These are phyloP conservation scores for Trametopsis cervina DNA, from an alignment of 768 basidiomycete genomes.

Conservation along the genomic window DNA sequence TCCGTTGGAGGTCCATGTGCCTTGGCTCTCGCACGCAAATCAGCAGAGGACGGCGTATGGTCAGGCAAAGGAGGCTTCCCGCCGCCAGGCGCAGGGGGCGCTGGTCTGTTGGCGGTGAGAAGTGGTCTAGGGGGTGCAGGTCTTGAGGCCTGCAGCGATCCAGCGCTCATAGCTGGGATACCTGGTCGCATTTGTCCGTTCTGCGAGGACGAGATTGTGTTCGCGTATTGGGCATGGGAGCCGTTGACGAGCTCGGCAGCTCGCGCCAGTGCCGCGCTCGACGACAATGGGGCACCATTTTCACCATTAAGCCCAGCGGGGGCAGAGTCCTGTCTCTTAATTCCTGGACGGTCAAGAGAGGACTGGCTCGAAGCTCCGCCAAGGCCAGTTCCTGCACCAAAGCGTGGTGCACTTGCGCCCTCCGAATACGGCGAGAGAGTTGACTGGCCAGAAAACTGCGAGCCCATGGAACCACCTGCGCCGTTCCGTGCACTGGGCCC, in stretches of 20 bases:
- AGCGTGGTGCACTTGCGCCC: slow-evolving; percentile 55
- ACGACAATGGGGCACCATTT: slow-evolving; percentile 22
- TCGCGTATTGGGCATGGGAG: slow-evolving; percentile 35
- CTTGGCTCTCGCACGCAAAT: slow-evolving; percentile 59
- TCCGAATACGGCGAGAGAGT: slow-evolving; percentile 28
- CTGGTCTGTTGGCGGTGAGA: slow-evolving; percentile 46
- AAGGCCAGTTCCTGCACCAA: slow-evolving; percentile 88
- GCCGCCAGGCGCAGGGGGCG: slow-evolving; percentile 39
- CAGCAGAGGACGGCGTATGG: slow-evolving; percentile 54
- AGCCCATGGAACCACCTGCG: slow-evolving; percentile 15
- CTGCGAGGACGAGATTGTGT: slow-evolving; percentile 31
- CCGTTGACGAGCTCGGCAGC: slow-evolving; percentile 62
- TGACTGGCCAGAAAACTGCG: slow-evolving; percentile 20
- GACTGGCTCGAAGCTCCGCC: slow-evolving; percentile 54
- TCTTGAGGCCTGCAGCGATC: slow-evolving; percentile 44
- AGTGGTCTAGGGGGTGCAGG: slow-evolving; percentile 67
- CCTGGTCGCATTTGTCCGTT: slow-evolving; percentile 7
- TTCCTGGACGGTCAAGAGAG: slow-evolving; percentile 29
- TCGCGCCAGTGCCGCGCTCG: slow-evolving; percentile 41
- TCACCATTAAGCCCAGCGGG: slow-evolving; percentile 29
- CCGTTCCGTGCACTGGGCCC: slow-evolving; percentile 2
- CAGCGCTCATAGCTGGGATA: slow-evolving; percentile 23
- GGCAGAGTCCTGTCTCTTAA: slow-evolving; percentile 42
- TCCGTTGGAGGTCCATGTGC: slow-evolving; percentile 42
- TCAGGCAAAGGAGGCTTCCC: slow-evolving; percentile 34